Conservation (phyloP, 83 land plant genomes). For the Thuja plicata region DNA sequence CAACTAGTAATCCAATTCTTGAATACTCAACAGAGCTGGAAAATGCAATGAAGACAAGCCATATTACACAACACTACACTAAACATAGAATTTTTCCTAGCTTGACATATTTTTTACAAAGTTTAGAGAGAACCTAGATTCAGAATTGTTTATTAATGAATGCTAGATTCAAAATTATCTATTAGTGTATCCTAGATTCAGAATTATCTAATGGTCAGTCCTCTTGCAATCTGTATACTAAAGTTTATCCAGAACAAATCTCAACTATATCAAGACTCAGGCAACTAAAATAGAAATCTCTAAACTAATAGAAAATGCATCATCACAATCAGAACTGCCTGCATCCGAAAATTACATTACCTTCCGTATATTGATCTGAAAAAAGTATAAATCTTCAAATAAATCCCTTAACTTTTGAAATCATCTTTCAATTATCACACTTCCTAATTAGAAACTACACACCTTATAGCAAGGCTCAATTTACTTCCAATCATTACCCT, state of each 20-base stretch:
- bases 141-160: background rate
- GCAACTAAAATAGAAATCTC: background rate
- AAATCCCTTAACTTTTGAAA: background rate
- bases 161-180: background rate
- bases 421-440: background rate
- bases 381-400: background rate
- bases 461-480: background rate
- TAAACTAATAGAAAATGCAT: background rate
- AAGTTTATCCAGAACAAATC: background rate
- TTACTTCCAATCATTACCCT: background rate
- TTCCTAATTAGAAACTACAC: background rate
- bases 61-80: background rate
- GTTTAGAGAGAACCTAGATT: background rate
- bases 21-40: background rate
- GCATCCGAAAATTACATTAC: background rate
- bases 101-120: background rate
- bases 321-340: background rate
- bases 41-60: background rate
- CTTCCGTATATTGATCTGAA: background rate
- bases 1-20: background rate
- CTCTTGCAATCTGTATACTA: background rate
- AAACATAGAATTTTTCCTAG: background rate
- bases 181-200: background rate
- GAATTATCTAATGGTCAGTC: background rate
- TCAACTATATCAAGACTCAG: background rate